These are phyloP conservation scores for Pseudocercospora crystallina DNA, from an alignment of 2,329 filamentous ascomycete species.

Conservation along the genomic window DNA sequence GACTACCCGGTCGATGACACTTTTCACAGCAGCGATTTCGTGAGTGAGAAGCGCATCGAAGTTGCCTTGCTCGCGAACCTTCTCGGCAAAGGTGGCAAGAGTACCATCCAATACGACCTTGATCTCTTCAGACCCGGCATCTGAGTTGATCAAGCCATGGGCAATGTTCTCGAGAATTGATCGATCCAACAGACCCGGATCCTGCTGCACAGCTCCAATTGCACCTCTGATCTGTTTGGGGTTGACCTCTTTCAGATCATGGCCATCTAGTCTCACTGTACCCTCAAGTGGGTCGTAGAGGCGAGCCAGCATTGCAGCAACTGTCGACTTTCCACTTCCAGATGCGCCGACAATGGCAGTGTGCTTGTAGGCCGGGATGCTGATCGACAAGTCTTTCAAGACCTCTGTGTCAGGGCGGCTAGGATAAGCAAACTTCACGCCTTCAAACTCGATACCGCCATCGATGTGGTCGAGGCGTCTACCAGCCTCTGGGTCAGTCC, in stretches of 20 bases:
- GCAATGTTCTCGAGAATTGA: constrained; percentile 57
- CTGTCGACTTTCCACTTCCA: constrained; percentile 45
- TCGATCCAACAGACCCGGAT: constrained; percentile 52
- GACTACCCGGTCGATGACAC: constrained; percentile 54
- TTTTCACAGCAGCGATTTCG: constrained; percentile 37
- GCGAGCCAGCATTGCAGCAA: constrained; percentile 38
- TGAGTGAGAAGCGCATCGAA: constrained; percentile 44
- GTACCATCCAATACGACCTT: constrained; percentile 41
- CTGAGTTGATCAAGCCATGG: constrained; percentile 48
- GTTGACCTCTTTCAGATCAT: constrained; percentile 36
- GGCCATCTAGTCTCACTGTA: constrained; percentile 39
- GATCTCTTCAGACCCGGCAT: constrained; percentile 39
- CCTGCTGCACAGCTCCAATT: constrained; percentile 49
- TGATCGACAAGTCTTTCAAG: constrained; percentile 39
- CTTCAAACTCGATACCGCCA: constrained; percentile 35
- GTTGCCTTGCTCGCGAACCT: constrained; percentile 53
- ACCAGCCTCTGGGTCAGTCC: constrained; percentile 30
- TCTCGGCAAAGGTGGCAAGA: constrained; percentile 49
- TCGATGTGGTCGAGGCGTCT: neutral
- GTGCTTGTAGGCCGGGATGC: constrained; percentile 35
- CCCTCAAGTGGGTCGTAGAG: constrained; percentile 41
- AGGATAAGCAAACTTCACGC: constrained; percentile 45
- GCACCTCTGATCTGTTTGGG: constrained; percentile 36
- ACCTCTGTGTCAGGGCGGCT: constrained; percentile 42
- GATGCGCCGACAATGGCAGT: constrained; percentile 47